Percentiles rank a stretch among this genome's conserved stretches.
Evolutionary conservation across 2,329 filamentous ascomycete genomes (phyloP).

Genomic region (Phaeoacremonium minimum): DNA sequence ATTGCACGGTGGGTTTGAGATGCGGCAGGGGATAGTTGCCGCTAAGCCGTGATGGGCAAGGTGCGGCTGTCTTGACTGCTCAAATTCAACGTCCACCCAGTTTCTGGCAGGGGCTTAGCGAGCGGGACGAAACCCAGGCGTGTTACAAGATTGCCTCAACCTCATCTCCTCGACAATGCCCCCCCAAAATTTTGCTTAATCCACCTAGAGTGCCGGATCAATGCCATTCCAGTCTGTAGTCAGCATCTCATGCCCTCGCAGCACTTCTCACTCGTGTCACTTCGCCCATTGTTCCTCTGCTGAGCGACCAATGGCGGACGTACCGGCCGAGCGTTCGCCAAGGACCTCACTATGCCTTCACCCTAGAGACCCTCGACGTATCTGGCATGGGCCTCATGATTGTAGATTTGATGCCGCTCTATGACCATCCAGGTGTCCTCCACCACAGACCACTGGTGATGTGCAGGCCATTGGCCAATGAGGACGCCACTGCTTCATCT

Average conservation of each 20-base stretch:
- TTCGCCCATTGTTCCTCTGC: too few relatives aligned
- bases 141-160: constrained; percentile 30
- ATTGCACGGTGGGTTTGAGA: neutral
- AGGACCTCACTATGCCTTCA: too few relatives aligned
- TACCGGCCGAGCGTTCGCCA: too few relatives aligned
- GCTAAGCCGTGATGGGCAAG: neutral
- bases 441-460: neutral
- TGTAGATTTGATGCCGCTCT: too few relatives aligned
- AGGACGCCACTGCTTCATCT: neutral
- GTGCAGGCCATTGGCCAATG: constrained; percentile 1
- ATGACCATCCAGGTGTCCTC: too few relatives aligned
- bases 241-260: too few relatives aligned
- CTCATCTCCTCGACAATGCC: constrained; percentile 22
- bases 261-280: too few relatives aligned
- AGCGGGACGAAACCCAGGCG: constrained; percentile 22
- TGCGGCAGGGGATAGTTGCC: neutral
- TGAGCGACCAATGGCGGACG: too few relatives aligned
- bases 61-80: constrained; percentile 1
- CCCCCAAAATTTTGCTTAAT: neutral
- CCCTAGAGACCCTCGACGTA: too few relatives aligned
- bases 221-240: constrained; percentile 19
- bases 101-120: constrained; percentile 5
- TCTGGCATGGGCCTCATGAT: too few relatives aligned
- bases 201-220: constrained; percentile 15
- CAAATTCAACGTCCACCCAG: constrained; percentile 11